Evolutionary conservation across 2,329 filamentous ascomycete genomes (phyloP), one percentile per base, ranked within the genome.

Genomic region (Fusarium concolor): DNA sequence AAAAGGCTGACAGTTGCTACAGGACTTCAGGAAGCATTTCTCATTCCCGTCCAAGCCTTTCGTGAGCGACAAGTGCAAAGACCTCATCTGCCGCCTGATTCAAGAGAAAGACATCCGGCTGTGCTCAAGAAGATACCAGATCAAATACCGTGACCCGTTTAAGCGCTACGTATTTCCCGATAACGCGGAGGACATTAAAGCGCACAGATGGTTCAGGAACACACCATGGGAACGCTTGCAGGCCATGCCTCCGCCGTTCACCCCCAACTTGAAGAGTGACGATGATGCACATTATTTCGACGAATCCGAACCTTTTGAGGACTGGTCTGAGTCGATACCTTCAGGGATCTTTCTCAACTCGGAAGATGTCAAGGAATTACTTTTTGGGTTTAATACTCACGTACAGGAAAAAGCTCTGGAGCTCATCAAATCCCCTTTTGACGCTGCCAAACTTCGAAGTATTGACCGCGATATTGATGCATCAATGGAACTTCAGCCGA

Each of bases 281-380:
- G 90, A 92, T 51, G 92, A 94, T 75, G 96, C 94, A 2, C 92
- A 91, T 73, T 98, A 97, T 76, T 98, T 98, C 75, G 92, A 97
- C 60, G 90, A 94, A 49, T 92, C 93, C 67, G 89, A 92, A 39
- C 84, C 90, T 28, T 88, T 95, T 51, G 88, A 86, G 33, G 89
- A 91, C 71, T 83, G 85, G 83, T 83, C 86, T 3, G 83, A 84
- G 28, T 86, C 85, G 8, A 76, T 81, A 4, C 76, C 78, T 2
- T 79, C 80, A 2, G 74, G 73, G 38, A 71, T 65, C 10, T 65
- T 74, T 18, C 71, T 72, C 41, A 74, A 70, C 18, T 72, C 74
- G 3, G 75, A 76, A 15, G 77, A 80, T 10, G 75, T 78, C 6
- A 67, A 73, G 20, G 64, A 58, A 10, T 55, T 77, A 18, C 75